A percentile compares a stretch with the other conserved stretches of the same genome.
phyloP scores from a whole-genome alignment of 2,329 filamentous ascomycete species.

The Clathrospora elynae region DNA sequence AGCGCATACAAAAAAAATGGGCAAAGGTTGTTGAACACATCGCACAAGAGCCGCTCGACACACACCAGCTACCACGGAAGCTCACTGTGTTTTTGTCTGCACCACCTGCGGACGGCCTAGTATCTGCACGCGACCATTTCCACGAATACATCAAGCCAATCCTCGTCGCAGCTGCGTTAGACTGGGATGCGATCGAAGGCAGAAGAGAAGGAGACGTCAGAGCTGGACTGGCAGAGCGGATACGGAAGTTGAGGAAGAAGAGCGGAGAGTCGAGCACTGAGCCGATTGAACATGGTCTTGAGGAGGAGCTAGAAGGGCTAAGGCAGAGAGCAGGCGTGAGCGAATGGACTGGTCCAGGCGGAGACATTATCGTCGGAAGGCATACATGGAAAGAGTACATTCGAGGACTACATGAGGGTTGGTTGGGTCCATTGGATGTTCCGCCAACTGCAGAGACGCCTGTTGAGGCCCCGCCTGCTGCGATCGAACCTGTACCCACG shows the following conservation, averaged over 20 bases:
- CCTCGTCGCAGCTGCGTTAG: slow-evolving; percentile 83
- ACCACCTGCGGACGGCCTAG: slow-evolving; percentile 83
- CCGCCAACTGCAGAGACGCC: slow-evolving; percentile 49
- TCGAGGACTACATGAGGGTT: slow-evolving; percentile 90
- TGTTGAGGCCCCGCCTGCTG: slow-evolving; percentile 27
- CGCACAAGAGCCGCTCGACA: slow-evolving; percentile 72
- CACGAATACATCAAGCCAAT: slow-evolving; percentile 95
- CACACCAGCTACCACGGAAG: slow-evolving; percentile 77
- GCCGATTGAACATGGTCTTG: slow-evolving; percentile 56
- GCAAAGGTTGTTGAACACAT: slow-evolving; percentile 82
- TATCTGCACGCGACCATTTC: slow-evolving; percentile 90
- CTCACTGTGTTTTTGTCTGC: slow-evolving; percentile 85
- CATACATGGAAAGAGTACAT: slow-evolving; percentile 99
- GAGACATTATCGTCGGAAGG: slow-evolving; percentile 86
- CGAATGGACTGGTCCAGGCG: slow-evolving; percentile 74
- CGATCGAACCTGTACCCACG: slow-evolving; percentile 11
- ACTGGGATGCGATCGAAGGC: slow-evolving; percentile 96
- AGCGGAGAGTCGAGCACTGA: slow-evolving; percentile 58
- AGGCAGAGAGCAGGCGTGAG: slow-evolving; percentile 69
- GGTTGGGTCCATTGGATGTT: slow-evolving; percentile 81
- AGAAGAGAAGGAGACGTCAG: slow-evolving; percentile 90
- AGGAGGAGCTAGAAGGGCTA: slow-evolving; percentile 66
- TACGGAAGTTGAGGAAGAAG: slow-evolving; percentile 69
- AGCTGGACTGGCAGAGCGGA: slow-evolving; percentile 82
- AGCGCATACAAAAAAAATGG: slow-evolving; percentile 84